Evolutionary conservation across 148 eudicot genomes (phyloP), one percentile per base, ranked within the genome.

Genomic region (Polygonum maritimum): DNA sequence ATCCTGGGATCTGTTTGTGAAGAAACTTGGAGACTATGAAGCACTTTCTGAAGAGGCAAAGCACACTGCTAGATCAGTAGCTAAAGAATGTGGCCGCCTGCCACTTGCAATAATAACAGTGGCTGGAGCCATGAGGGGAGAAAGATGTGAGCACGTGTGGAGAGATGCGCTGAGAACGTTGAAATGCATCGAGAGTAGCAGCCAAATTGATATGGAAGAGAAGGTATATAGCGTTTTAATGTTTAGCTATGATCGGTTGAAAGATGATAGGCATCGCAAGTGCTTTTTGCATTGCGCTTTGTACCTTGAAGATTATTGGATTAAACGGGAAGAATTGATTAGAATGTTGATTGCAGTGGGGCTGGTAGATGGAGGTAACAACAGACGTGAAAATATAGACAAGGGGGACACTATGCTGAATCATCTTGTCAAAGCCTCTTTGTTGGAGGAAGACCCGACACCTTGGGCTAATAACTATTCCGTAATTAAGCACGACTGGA

Each of bases 41-140:
- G 71, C 35, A 19, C 77, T 79, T 63, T 62, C 51, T 15, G 49
- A 15, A 58, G 76, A 35, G 2, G 62, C 78, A 40, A 48, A 48
- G 52, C 3, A 12, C 16, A 48, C 52, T 15, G 79, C 81, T n/a
- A 52, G n/a, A 19, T 33, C n/a, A 36, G 77, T 82, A 10, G 82
- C 79, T 47, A 57, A 76, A 44, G 26, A 54, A 48, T 82, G 83
- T 52, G 79, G 31, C 22, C 78, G 84, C 19, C 62, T 82, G 52
- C 84, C 84, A 40, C 79, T 79, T 4, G 84, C 69, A 18, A 76
- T 82, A 13, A 39, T 73, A 13, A 65, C 75, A 5, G 41, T 82
- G 7, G 81, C 84, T 26, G 76, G 69, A 75, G 75, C 81, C 62
- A 75, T 82, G 81, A 78, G 69, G 71, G 77, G 60, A 7, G 84